A percentile compares a stretch with the other conserved stretches of the same genome.
Conservation (phyloP, 129 eudicot genomes). For the Pittosporum tobira region DNA sequence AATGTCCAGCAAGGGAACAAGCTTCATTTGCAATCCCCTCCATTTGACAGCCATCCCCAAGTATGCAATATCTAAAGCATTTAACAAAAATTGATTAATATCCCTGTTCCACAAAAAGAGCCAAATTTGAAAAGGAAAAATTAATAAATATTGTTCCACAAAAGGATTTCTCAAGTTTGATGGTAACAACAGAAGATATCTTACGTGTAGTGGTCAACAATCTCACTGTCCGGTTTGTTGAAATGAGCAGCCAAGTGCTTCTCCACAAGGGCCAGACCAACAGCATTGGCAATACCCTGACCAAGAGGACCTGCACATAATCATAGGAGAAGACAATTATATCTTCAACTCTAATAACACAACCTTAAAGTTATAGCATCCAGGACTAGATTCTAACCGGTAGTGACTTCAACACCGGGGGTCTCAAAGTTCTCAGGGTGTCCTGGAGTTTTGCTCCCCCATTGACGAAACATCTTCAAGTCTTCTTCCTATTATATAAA, state of each 20-base stretch:
- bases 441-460: conserved; percentile 98
- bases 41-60: conserved; percentile 99
- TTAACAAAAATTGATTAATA: neutral
- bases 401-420: conserved; percentile 94
- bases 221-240: conserved; percentile 80
- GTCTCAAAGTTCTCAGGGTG: conserved; percentile 98
- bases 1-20: conserved; percentile 94
- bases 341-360: neutral
- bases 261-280: conserved; percentile 96
- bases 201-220: conserved; percentile 97
- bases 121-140: no score
- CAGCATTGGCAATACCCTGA: conserved; percentile 94
- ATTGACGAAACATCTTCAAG: conserved; percentile 77
- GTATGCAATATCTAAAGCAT: conserved; percentile 46
- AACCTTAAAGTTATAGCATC: neutral
- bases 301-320: conserved; percentile 81
- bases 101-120: no score
- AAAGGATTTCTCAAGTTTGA: no score
- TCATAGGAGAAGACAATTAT: conserved; percentile 3
- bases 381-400: conserved; percentile 38
- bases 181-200: conserved; percentile 11
- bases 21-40: conserved; percentile 93
- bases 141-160: neutral
- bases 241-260: conserved; percentile 93
- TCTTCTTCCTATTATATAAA: conserved; percentile 59